Base-by-base conservation (phyloP, 2,329 filamentous ascomycete species). In the Xylariaceae sp. region DNA sequence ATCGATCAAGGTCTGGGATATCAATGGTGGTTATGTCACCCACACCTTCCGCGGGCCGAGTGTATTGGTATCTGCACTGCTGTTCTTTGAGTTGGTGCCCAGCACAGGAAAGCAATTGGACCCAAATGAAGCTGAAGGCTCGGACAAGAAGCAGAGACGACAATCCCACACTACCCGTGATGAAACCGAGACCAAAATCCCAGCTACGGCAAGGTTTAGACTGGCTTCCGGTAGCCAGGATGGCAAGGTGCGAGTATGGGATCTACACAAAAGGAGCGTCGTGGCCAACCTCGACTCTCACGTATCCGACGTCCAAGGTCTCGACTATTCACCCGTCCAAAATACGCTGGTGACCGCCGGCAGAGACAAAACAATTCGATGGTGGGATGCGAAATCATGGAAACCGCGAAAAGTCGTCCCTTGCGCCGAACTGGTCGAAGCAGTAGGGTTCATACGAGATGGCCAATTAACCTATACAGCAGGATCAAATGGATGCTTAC, bases 1-100 rank as follows among this genome's bases (percentile, higher is more conserved):
- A 29, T 83, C 88, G 0, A 89, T 97, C 65, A 99, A 99, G 71
- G 86, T 99, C 50, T 99, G 92, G 92, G 94, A 99, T 72, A 90
- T 99, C 56, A 78, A 80, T 48, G 89, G 86, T 44, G 94, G 94
- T 27, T 97, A 88, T 71, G 85, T 91, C 34, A 99, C 95, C 31
- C 94, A 99, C 72, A 96, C 90, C 0, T 95, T 99, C 71, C 88
- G 92, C 63, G 91, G 91, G 1, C 92, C 95, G 54, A 91, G 91
- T 56, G 91, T 94, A 7, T 80, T 99, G 27, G 83, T 99, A 3
- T 96, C 94, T 9, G 90, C 94, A 0, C 77, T 99, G 19, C 86
- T 87, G 64, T 97, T 99, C 72, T 99, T 97, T 69, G 87, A 95
- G 67, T 77, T 89, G 12, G 78, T 85, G 29, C 68, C 74, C 8